These are phyloP conservation scores for Ustilago crameri DNA, from an alignment of 1,284 basidiomycete species.

Conservation along the genomic window DNA sequence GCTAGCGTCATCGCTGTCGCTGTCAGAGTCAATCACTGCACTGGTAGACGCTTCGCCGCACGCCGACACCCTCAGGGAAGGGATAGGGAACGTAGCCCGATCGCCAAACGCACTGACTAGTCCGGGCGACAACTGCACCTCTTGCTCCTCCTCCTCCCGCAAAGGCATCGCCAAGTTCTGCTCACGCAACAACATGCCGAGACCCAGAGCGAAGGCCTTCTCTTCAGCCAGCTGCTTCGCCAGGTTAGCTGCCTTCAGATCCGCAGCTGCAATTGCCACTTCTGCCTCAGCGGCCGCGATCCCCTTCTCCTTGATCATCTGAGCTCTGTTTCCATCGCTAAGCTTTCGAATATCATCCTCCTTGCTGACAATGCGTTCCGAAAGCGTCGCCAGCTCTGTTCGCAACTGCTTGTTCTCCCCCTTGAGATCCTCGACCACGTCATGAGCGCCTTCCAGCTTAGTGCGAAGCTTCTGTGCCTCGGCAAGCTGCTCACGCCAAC, in stretches of 20 bases:
- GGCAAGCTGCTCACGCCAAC: conserved; percentile 36
- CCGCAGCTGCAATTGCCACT: background rate
- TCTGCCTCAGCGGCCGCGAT: background rate
- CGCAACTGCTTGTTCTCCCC: conserved; percentile 47
- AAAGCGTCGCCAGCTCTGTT: conserved; percentile 25
- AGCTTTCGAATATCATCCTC: conserved; percentile 26
- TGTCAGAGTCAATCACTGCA: conserved; percentile 3
- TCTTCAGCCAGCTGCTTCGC: conserved; percentile 17
- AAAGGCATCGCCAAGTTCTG: background rate
- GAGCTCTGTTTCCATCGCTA: conserved; percentile 1
- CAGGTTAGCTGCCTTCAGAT: conserved; percentile 2
- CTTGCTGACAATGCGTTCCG: conserved; percentile 32
- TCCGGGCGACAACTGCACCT: background rate
- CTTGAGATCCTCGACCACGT: conserved; percentile 42
- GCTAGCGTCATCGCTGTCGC: background rate
- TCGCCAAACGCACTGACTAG: background rate
- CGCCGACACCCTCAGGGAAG: background rate
- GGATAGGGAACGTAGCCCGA: background rate
- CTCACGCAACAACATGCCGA: conserved; percentile 6
- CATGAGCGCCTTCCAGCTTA: conserved; percentile 19
- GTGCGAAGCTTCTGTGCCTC: conserved; percentile 31
- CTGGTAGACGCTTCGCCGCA: background rate
- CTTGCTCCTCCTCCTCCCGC: background rate
- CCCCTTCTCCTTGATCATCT: conserved; percentile 10
- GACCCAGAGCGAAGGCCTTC: conserved; percentile 17